phyloP scores from a whole-genome alignment of 2,329 filamentous ascomycete genomes.

The Ceratocystis ficicola region DNA sequence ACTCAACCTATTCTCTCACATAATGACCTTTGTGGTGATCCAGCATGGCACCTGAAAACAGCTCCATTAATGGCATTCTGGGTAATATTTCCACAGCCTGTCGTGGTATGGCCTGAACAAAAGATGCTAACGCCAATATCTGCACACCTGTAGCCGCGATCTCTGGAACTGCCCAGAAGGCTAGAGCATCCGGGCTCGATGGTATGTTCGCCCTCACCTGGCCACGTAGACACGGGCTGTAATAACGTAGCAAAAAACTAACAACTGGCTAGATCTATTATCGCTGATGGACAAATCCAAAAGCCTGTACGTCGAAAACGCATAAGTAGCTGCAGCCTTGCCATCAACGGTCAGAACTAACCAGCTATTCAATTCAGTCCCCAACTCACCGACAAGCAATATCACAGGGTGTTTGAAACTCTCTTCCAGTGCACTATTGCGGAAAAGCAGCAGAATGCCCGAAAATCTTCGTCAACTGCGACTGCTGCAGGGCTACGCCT shows the following conservation, averaged over 20 bases:
- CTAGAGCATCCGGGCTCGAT: conserved; percentile 34
- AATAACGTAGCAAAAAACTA: neutral
- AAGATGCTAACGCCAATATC: conserved; percentile 24
- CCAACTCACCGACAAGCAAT: conserved; percentile 59
- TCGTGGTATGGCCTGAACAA: conserved; percentile 29
- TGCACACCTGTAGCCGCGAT: conserved; percentile 9
- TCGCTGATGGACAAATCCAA: conserved; percentile 31
- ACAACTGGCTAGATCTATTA: conserved; percentile 28
- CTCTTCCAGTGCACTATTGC: conserved; percentile 57
- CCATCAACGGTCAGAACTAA: neutral
- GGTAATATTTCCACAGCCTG: conserved; percentile 26
- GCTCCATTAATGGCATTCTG: conserved; percentile 30
- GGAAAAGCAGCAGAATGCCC: conserved; percentile 55
- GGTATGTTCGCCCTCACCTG: conserved; percentile 27
- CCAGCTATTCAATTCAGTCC: conserved; percentile 6
- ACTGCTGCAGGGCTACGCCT: conserved; percentile 46
- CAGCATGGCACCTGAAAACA: conserved; percentile 29
- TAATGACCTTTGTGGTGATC: neutral
- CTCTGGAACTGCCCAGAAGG: conserved; percentile 27
- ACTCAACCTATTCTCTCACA: neutral
- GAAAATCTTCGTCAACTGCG: conserved; percentile 40
- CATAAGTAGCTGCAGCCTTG: neutral
- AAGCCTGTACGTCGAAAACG: conserved; percentile 29
- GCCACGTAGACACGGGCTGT: neutral
- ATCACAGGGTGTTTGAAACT: conserved; percentile 67